Evolutionary conservation across 1,284 basidiomycete genomes (phyloP), one percentile per base, ranked within the genome.

Genomic region (Athelia sp.): DNA sequence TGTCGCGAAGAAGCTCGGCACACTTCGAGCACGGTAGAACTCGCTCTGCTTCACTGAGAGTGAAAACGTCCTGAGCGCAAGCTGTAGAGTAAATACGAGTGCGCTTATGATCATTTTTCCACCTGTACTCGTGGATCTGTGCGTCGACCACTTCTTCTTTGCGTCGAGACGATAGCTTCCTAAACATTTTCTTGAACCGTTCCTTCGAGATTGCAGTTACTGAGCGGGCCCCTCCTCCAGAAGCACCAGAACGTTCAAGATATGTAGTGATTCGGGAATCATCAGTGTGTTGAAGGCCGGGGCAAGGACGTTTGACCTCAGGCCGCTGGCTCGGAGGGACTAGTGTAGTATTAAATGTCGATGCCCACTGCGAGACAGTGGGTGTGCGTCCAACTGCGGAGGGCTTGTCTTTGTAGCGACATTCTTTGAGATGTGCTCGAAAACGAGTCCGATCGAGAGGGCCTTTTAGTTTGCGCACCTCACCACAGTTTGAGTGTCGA

Each of bases 91-190:
- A 50, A 2, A 57, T 40, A 2, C 47, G 45, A 8, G 36, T 13
- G 17, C 11, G 9, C 6, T 29, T 18, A 21, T 50, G 52, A 31
- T 57, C 54, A 38, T 56, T 57, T 14, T 44, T 17, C 56, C 56
- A 57, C 3, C 3, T n/a, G 2, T 45, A 34, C 21, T 54, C 46
- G 17, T 50, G 47, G 11, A 3, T 17, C 35, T 53, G 52, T 29
- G 13, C 23, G 19, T 35, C 14, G 17, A 51, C 46, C 11, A 54
- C n/a, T 18, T 40, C 18, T 6, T 29, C 26, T 23, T 47, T 50
- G 8, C 23, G 18, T 26, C 22, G 14, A 9, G 14, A 15, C 10
- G 22, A 26, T n/a, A 44, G 43, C 14, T 29, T 29, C 13, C 21
- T 4, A 21, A 44, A 44, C 8, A 22, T 4, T 26, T 44, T 31